Base-by-base conservation (phyloP, 768 basidiomycete genomes). In the Phallus indusiatus region DNA sequence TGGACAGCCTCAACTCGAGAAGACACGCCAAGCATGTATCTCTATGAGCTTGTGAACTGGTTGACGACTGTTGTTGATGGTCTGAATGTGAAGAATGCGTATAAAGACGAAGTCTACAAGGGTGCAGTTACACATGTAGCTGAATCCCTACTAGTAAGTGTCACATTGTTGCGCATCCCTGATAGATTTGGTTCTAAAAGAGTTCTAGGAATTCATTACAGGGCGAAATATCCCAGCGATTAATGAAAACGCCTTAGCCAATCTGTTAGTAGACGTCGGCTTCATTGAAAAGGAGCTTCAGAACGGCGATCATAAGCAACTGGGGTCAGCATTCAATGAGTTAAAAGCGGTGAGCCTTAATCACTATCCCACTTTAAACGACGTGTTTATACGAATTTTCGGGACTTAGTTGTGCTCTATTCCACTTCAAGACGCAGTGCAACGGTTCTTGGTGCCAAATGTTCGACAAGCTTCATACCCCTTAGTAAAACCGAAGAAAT, bases 1-100 rank as follows among this genome's bases (percentile, higher is more conserved):
- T 98, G 94, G 94, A 88, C 86, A 36, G 88, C 92, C 9, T 74
- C 76, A 35, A 69, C 75, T 11, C 81, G 82, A 35, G 86, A 90
- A 68, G 77, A 80, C 60, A 83, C 83, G 36, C 92, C 94, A 48
- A 94, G 91, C 80, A 87, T 88, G 81, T 97, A 97, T 71, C 78
- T 98, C 2, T 88, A 92, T 69, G 95, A 97, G 70, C 81, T 98
- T 66, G 82, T 95, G 69, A 94, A 93, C 69, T 99, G 94, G 89
- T 78, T 98, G 55, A 94, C 88, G 42, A 96, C 94, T 1, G 90
- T 96, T 57, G 92, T 99, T 52, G 96, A 98, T 70, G 91, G 83
- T 60, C 83, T 86, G 64, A 81, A 79, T 61, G 83, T 98, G 73
- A 85, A 89, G 58, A 89, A 94, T 59, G 72, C 74, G 10, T 86